A percentile compares a stretch with the other conserved stretches of the same genome.
Conservation (phyloP, 1,139 yeast genomes). For the Geotrichum candidum region DNA sequence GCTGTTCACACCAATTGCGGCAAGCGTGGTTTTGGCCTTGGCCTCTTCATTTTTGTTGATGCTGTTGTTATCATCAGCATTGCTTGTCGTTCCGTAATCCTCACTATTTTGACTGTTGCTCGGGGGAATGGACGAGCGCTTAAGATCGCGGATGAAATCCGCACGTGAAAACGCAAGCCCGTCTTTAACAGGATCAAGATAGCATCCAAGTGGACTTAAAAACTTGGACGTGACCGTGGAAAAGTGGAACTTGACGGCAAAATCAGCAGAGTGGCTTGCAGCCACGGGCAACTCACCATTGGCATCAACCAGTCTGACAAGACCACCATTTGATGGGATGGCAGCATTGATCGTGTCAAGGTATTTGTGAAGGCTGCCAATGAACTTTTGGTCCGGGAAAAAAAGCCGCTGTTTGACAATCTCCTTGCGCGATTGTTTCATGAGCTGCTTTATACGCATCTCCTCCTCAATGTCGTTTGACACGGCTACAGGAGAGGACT, state of each 20-base stretch:
- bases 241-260: constrained; percentile 23
- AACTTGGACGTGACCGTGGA: constrained; percentile 26
- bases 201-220: constrained; percentile 22
- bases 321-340: constrained; percentile 9
- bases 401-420: constrained; percentile 19
- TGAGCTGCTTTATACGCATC: constrained; percentile 11
- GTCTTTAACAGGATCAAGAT: constrained; percentile 1
- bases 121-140: not conserved
- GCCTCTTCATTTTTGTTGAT: not conserved
- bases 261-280: constrained; percentile 14
- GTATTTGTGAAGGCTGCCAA: constrained; percentile 12
- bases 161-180: constrained; percentile 3
- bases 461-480: constrained; percentile 6
- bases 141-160: constrained; percentile 3
- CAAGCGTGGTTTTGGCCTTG: not conserved
- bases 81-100: not conserved
- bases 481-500: not conserved
- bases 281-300: not conserved
- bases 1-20: not conserved
- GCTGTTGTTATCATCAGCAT: not conserved
- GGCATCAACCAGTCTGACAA: constrained; percentile 2
- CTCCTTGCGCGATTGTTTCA: constrained; percentile 15
- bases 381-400: constrained; percentile 23
- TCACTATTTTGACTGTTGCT: not conserved
- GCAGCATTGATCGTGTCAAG: constrained; percentile 13